phyloP scores from a whole-genome alignment of 371 early-diverging fungal genomes.

The Furculomyces boomerangus region DNA sequence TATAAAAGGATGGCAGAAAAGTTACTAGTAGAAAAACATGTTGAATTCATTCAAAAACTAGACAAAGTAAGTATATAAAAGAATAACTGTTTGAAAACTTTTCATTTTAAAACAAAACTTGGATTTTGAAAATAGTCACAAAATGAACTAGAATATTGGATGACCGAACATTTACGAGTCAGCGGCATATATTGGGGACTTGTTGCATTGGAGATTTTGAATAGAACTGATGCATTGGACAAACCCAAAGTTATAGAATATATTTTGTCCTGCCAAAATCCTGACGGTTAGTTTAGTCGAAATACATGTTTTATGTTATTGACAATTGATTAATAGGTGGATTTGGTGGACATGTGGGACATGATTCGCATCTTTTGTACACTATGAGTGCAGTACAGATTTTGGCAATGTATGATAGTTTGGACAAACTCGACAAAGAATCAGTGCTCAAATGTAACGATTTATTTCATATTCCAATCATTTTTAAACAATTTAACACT shows the following conservation, averaged over 20 bases:
- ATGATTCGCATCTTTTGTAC: conserved; percentile 82
- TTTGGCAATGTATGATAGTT: conserved; percentile 58
- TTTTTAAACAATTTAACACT: no score
- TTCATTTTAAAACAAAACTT: conserved; percentile 14
- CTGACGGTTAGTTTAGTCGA: conserved; percentile 25
- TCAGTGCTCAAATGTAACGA: conserved; percentile 46
- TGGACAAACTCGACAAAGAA: conserved; percentile 49
- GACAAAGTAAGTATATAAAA: conserved; percentile 35
- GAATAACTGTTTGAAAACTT: no score
- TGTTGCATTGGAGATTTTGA: conserved; percentile 62
- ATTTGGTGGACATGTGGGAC: conserved; percentile 74
- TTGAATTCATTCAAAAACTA: conserved; percentile 56
- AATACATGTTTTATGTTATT: background rate
- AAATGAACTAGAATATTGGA: conserved; percentile 82
- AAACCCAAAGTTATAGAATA: conserved; percentile 53
- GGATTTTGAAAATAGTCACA: conserved; percentile 22
- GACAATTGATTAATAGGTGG: conserved; percentile 40
- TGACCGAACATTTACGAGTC: conserved; percentile 76
- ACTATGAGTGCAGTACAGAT: conserved; percentile 93
- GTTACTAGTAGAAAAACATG: conserved; percentile 43
- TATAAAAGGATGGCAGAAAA: no score
- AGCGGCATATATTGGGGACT: conserved; percentile 92
- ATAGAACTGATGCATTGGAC: conserved; percentile 45
- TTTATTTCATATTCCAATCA: no score
- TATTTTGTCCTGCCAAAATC: conserved; percentile 58